Conservation (phyloP, 2,329 filamentous ascomycete species). For the Fusarium devonianum region DNA sequence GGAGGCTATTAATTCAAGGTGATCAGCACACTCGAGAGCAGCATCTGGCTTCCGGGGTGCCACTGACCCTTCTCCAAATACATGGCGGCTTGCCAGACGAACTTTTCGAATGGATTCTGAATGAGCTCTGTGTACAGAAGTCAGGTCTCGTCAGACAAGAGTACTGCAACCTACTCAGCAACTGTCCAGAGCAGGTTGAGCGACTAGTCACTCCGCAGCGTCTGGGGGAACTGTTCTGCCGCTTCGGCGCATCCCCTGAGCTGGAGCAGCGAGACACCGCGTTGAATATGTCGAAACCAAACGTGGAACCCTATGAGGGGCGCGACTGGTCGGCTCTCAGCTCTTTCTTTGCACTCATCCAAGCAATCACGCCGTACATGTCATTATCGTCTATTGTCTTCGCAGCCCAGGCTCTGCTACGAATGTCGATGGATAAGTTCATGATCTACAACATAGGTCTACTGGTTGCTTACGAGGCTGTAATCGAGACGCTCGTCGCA, state of each 20-base stretch:
- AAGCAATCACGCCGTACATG: slow-evolving; percentile 48
- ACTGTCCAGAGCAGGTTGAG: slow-evolving; percentile 53
- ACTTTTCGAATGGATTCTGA: slow-evolving; percentile 70
- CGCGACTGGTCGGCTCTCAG: slow-evolving; percentile 56
- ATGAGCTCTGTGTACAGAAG: slow-evolving; percentile 64
- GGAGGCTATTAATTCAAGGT: slow-evolving; percentile 58
- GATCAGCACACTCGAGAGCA: slow-evolving; percentile 57
- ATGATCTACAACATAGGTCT: slow-evolving; percentile 55
- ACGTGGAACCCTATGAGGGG: slow-evolving; percentile 43
- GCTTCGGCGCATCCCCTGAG: slow-evolving; percentile 63
- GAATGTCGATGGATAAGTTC: slow-evolving; percentile 62
- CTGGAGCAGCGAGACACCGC: slow-evolving; percentile 44
- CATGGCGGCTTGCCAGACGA: slow-evolving; percentile 63
- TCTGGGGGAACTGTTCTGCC: slow-evolving; percentile 62
- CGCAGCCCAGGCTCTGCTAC: slow-evolving; percentile 57
- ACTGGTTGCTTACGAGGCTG: slow-evolving; percentile 49
- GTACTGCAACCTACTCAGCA: slow-evolving; percentile 64
- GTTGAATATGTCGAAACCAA: slow-evolving; percentile 33
- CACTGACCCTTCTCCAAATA: slow-evolving; percentile 56
- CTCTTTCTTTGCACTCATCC: slow-evolving; percentile 54
- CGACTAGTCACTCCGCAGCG: slow-evolving; percentile 54
- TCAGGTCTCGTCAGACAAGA: slow-evolving; percentile 64
- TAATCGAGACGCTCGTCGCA: slow-evolving; percentile 54
- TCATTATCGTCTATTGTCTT: slow-evolving; percentile 46
- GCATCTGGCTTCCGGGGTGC: slow-evolving; percentile 68